Evolutionary conservation across 768 basidiomycete species (phyloP).

Genomic region (Pleurotus ostreatus): DNA sequence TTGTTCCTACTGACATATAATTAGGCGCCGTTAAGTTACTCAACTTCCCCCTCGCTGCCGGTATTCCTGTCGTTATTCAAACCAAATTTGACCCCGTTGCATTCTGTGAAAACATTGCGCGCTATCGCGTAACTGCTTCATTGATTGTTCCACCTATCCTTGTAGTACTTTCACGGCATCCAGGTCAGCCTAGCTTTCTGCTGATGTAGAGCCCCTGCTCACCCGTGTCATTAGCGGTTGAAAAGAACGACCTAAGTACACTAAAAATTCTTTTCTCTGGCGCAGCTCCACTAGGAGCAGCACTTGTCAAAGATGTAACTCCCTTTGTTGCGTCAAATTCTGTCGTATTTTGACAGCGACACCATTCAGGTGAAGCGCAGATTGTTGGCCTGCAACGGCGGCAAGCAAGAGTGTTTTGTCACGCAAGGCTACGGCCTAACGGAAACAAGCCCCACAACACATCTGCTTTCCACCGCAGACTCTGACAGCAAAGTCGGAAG

Average conservation of each 20-base stretch:
- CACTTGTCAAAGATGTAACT: conserved; percentile 50
- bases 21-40: conserved; percentile 61
- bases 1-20: not conserved
- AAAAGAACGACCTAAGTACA: conserved; percentile 62
- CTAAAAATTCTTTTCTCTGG: conserved; percentile 61
- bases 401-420: conserved; percentile 30
- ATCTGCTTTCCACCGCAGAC: conserved; percentile 44
- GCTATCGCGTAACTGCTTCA: conserved; percentile 54
- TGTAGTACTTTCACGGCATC: conserved; percentile 67
- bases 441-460: conserved; percentile 75
- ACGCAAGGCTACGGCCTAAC: conserved; percentile 75
- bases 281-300: conserved; percentile 75
- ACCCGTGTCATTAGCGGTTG: conserved; percentile 41
- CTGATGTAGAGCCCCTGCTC: not conserved
- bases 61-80: conserved; percentile 53
- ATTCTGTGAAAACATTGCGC: conserved; percentile 64
- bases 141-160: conserved; percentile 83
- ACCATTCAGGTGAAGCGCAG: conserved; percentile 30
- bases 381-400: conserved; percentile 28
- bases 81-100: conserved; percentile 65
- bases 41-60: conserved; percentile 48
- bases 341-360: not conserved
- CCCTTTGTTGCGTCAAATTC: not conserved
- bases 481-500: conserved; percentile 52
- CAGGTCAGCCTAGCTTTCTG: conserved; percentile 36